Conservation (phyloP, 73 alveolate genomes). For the Urostyla sp. region DNA sequence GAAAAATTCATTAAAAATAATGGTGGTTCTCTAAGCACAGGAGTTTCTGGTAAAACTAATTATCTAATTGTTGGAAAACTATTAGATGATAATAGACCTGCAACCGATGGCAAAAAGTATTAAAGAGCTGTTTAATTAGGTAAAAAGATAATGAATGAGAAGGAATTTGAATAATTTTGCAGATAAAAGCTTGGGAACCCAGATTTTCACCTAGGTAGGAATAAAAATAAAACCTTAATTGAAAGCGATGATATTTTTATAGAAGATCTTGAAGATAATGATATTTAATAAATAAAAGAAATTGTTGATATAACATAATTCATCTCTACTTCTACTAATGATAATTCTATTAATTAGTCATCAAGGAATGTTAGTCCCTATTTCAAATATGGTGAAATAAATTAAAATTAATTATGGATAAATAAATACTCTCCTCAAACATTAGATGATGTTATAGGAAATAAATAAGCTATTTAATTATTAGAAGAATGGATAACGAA, state of each 20-base stretch:
- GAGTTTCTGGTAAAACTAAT: conserved; percentile 73
- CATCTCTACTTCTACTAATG: conserved; percentile 1
- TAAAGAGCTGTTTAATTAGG: conserved; percentile 64
- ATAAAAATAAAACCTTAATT: conserved; percentile 45
- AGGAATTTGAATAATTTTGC: conserved; percentile 72
- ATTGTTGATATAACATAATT: conserved; percentile 12
- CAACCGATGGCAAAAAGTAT: conserved; percentile 79
- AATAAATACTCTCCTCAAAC: conserved; percentile 85
- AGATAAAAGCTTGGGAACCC: conserved; percentile 68
- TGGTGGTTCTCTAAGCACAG: conserved; percentile 27
- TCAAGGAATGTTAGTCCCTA: not conserved
- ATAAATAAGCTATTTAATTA: conserved; percentile 69
- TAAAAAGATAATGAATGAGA: conserved; percentile 61
- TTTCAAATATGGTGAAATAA: not conserved
- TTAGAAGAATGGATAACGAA: conserved; percentile 88
- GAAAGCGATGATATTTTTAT: conserved; percentile 24
- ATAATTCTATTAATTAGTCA: not conserved
- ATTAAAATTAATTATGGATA: conserved; percentile 79
- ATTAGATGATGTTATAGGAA: conserved; percentile 85
- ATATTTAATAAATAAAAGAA: conserved; percentile 32
- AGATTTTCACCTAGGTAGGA: conserved; percentile 63
- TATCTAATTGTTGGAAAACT: conserved; percentile 76
- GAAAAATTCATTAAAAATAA: conserved; percentile 39
- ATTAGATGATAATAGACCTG: conserved; percentile 87
- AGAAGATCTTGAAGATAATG: conserved; percentile 61